Evolutionary conservation across 2,329 filamentous ascomycete genomes (phyloP), one percentile per base, ranked within the genome.

Genomic region (Domatiomyces globalis): DNA sequence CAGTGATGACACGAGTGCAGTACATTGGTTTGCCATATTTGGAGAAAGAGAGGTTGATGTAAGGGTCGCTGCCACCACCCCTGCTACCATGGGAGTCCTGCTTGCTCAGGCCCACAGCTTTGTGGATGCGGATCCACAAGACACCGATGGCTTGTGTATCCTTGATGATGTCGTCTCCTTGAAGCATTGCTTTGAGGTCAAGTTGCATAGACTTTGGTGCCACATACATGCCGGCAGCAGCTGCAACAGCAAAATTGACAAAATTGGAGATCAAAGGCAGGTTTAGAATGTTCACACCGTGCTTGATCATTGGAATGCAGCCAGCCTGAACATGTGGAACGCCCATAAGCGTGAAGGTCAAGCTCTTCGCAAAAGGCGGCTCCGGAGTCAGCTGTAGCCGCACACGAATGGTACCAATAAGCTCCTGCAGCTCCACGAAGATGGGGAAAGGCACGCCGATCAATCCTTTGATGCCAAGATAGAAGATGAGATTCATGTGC

Each of bases 21-120:
- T 95, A 96, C 79, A 95, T 94, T 1, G 90, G 90, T 70, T 98
- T 98, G 51, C 85, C 86, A 61, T 95, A 96, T 67, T 96, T 95
- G 62, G 87, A 94, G 73, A 94, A 96, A 43, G 85, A 84, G 36
- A 96, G 76, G 29, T 90, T 95, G 64, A 96, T 94, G 66, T 96
- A 96, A 0, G 90, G 88, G 60, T 98, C 92, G 48, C 86, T 94
- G 45, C 90, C 90, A 33, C 92, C 90, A 17, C 87, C 85, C 49
- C 83, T 77, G 62, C 82, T 89, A 43, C 88, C 89, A 53, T 86
- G 81, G 49, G 70, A 73, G 64, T 98, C 92, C 64, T 95, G 90
- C 69, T 95, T 95, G 72, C 87, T 94, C 52, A 98, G 76, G 0
- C 85, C 88, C 18, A 80, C 74, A 9, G 90, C 92, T 60, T 86